Base-by-base conservation (phyloP, 2,329 filamentous ascomycete species). In the Knoxdaviesia capensis region DNA sequence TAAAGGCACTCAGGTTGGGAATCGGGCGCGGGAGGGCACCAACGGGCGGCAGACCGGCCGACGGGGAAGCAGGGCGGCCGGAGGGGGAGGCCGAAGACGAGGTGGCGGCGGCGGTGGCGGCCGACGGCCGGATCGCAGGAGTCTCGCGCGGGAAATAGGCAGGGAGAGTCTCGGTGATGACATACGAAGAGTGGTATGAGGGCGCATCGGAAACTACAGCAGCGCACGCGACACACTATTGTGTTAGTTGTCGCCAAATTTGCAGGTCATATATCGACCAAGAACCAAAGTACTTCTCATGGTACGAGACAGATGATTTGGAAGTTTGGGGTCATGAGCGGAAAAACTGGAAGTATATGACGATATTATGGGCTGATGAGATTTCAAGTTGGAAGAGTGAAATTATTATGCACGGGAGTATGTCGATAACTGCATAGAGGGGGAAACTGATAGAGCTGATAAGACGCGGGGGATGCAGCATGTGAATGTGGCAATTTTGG, bases 141-240 rank as follows among this genome's bases (percentile, higher is more conserved):
- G 48, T 43, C 42, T 48, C 46, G 45, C 51, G 53, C 38, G 66
- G 66, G 7, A 66, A 60, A 49, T 74, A 74, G 7, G 66, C 58
- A 5, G 71, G 70, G n/a, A 64, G 56, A 34, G 59, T 51, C 47
- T 71, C 66, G 36, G 56, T 51, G 41, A 62, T 65, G 11, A 20
- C 20, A 20, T 20, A 20, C 20, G 20, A 20, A 20, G 73, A 74
- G 52, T 74, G 71, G 52, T 80, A 78, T 1, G 74, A 74, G 5
- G 77, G 77, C 2, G 66, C 70, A 42, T 78, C 74, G 42, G 76
- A 80, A 47, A 71, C 70, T 75, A 48, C 20, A 11, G n/a, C 6
- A 33, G 6, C 20, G 34, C 20, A 20, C 20, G 20, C 20, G 20
- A 20, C 20, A 20, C 2, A 20, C 2, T 20, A 2, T 20, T 20